Evolutionary conservation across 2,329 filamentous ascomycete species (phyloP), one percentile per base, ranked within the genome.

Genomic region (Pseudogymnoascus sp.): DNA sequence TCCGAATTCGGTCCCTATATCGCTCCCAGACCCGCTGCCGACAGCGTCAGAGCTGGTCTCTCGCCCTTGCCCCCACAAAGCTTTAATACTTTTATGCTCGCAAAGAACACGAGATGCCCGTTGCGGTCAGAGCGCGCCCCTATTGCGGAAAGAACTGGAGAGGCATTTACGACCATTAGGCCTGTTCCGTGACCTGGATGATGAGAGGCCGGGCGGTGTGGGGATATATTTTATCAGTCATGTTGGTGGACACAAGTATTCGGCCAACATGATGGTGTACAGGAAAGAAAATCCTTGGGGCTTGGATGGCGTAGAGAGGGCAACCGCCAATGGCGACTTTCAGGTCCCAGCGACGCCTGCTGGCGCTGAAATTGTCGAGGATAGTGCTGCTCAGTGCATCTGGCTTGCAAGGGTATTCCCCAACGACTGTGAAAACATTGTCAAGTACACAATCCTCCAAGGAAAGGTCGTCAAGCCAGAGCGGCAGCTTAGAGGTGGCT

Each of bases 141-240:
- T 99, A 2, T 80, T 97, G n/a, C 84, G 87, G 53, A 88, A 88
- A 71, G 95, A 97, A 77, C 85, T 99, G 62, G 91, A 96, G 78
- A 84, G 93, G 1, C 91, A 97, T 73, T 82, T 97, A 37, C 87
- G 92, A 0, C 89, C 90, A 1, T 79, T 96, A 11, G 93, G 92
- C 0, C 78, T 99, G 19, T 93, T 89, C 75, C 87, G 95, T 31
- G 93, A 97, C 73, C 77, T 95, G 56, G 86, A 96, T 72, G 95
- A 99, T 74, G 87, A 92, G 74, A 80, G 95, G 64, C 91, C 93
- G 0, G 93, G 93, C 10, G 95, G 95, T 11, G 93, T 97, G 5
- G 93, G 91, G 0, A 90, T 99, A 67, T 96, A 96, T 77, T 97
- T 97, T 73, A 96, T 97, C 72, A 93, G 87, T 68, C 95, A 99